phyloP scores from a whole-genome alignment of 331 rosid species.

The Quercus tomentella region DNA sequence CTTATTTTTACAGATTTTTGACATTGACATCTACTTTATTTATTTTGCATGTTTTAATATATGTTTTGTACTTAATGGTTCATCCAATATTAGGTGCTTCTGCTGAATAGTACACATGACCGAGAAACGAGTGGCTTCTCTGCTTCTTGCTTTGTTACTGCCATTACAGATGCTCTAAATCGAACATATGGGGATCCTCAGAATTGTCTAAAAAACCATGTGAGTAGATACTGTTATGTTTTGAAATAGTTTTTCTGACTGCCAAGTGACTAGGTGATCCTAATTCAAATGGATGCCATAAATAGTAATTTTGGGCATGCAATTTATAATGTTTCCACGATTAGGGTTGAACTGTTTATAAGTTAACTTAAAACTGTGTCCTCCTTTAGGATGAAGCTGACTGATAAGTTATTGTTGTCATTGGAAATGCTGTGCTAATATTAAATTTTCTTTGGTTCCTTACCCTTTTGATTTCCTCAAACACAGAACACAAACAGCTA shows the following conservation, averaged over 20 bases:
- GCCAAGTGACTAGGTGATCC: background rate
- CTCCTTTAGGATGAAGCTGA: constrained; percentile 2
- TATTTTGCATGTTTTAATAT: background rate
- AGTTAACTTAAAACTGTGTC: background rate
- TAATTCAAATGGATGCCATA: background rate
- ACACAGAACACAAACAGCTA: background rate
- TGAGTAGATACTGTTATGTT: constrained; percentile 17
- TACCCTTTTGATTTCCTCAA: background rate
- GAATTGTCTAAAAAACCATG: constrained; percentile 59
- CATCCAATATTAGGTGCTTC: constrained; percentile 48
- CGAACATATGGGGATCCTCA: constrained; percentile 71
- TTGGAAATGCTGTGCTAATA: background rate
- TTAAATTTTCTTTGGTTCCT: background rate
- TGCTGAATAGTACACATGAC: constrained; percentile 72
- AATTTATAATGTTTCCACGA: background rate
- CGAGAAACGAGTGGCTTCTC: constrained; percentile 82
- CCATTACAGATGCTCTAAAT: constrained; percentile 82
- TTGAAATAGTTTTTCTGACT: background rate
- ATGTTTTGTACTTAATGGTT: constrained; percentile 1
- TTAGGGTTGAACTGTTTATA: background rate
- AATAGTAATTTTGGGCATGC: background rate
- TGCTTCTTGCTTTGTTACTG: constrained; percentile 78
- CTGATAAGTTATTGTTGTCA: background rate
- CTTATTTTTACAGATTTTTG: background rate
- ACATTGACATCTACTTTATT: constrained; percentile 3